Evolutionary conservation across 1,139 yeast species (phyloP).

Genomic region (Suhomyces coccinellae): DNA sequence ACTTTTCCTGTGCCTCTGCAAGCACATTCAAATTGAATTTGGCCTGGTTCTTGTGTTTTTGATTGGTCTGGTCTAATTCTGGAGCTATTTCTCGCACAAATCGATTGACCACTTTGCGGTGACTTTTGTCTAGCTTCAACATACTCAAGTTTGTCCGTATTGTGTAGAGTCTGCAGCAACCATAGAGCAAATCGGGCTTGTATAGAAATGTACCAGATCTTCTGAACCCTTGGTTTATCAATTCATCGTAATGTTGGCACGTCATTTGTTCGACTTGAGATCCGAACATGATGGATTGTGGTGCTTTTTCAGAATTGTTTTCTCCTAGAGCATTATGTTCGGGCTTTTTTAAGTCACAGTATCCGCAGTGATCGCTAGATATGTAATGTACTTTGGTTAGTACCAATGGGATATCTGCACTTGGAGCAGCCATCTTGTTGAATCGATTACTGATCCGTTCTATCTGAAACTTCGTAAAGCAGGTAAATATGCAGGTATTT

Average conservation of each 20-base stretch:
- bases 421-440: not conserved
- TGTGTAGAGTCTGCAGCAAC: conserved; percentile 83
- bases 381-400: conserved; percentile 7
- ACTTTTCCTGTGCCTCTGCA: conserved; percentile 26
- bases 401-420: conserved; percentile 8
- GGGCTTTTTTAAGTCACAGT: conserved; percentile 55
- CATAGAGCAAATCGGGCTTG: conserved; percentile 67
- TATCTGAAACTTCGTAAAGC: no score
- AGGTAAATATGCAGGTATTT: not conserved
- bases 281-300: conserved; percentile 48
- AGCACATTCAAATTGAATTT: conserved; percentile 30
- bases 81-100: conserved; percentile 49
- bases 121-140: conserved; percentile 60
- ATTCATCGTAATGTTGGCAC: conserved; percentile 54
- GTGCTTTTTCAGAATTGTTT: conserved; percentile 17
- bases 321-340: conserved; percentile 38
- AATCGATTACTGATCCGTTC: not conserved
- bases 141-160: conserved; percentile 58
- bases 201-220: conserved; percentile 76
- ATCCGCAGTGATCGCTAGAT: conserved; percentile 49
- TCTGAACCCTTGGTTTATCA: conserved; percentile 74
- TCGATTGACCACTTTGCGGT: conserved; percentile 62
- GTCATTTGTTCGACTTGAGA: conserved; percentile 48
- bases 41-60: conserved; percentile 17
- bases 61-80: not conserved